Evolutionary conservation across 352 stramenopile species (phyloP).

Genomic region (Pythium plurisporium): DNA sequence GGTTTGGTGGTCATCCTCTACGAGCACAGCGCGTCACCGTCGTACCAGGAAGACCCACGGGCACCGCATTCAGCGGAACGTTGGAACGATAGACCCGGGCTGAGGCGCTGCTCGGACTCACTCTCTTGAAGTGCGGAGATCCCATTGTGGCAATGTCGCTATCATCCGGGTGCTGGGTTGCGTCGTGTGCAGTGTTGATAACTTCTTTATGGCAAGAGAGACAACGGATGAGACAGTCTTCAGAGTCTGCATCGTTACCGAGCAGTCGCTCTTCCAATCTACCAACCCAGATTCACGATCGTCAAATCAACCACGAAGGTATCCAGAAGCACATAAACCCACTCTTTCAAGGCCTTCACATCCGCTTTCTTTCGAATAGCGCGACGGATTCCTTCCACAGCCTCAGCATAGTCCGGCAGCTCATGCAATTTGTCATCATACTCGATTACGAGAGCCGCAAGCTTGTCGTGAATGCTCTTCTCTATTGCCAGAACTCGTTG

Average conservation of each 20-base stretch:
- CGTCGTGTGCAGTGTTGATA: constrained; percentile 13
- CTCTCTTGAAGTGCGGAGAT: constrained; percentile 29
- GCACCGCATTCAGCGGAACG: constrained; percentile 49
- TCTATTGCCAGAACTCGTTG: constrained; percentile 14
- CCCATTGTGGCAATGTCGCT: constrained; percentile 10
- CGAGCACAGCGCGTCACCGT: background rate
- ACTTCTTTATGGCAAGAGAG: constrained; percentile 73
- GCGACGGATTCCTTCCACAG: constrained; percentile 41
- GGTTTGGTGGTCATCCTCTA: background rate
- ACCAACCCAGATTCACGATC: background rate
- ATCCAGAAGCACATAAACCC: constrained; percentile 3
- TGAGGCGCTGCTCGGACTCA: constrained; percentile 47
- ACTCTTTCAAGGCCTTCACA: constrained; percentile 63
- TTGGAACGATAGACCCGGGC: constrained; percentile 60
- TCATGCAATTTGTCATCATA: constrained; percentile 41
- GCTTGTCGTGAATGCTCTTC: constrained; percentile 11
- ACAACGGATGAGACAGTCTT: constrained; percentile 67
- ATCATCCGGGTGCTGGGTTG: constrained; percentile 16
- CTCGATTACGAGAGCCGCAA: constrained; percentile 27
- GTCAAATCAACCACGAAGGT: background rate
- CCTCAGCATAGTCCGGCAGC: constrained; percentile 36
- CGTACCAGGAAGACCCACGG: constrained; percentile 10
- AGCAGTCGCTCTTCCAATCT: constrained; percentile 55
- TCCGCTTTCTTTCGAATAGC: constrained; percentile 53
- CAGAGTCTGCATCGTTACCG: constrained; percentile 38